Base-by-base conservation (phyloP, 495 filamentous ascomycete species). In the Chaetomium fimeti region DNA sequence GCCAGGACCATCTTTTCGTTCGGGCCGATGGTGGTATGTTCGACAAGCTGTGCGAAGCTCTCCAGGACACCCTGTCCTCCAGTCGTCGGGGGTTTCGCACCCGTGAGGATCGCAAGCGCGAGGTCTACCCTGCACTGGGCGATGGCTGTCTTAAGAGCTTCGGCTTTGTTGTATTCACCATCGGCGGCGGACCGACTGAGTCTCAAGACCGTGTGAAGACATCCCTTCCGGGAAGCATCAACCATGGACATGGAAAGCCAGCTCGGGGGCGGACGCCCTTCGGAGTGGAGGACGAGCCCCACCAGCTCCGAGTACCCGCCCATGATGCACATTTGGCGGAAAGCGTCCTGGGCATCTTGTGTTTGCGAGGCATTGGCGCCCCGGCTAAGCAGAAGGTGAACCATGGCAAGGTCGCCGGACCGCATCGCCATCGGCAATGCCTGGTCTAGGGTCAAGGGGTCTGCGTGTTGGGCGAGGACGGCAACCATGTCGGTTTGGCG, bases 401-500 rank as follows among this genome's bases (percentile, higher is more conserved):
- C 63, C 27, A 83, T 76, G 6, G 42, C 66, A 12, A 65, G 40
- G 57, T 80, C 76, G 15, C 68, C 64, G 20, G 72, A 70, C n/a
- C 73, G 75, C 1, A 83, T 71, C 3, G 80, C 79, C 15, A 71
- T 55, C 0, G 77, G 76, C 51, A 83, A 66, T 15, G 77, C 72
- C 0, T 67, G 64, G 61, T 81, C 74, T 52, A 82, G 69, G 28
- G 74, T 73, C 27, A 75, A 22, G 12, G 71, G 63, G 62, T 82
- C 79, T 29, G 79, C 78, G 45, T 80, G 72, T 9, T 74, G 75
- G 22, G 77, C 69, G 32, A 83, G 67, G 16, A 83, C 72, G 45
- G 79, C 73, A 36, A 83, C 71, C 80, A 83, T 83, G 43, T 83
- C 79, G 25, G 65, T 42, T 20, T 82, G 79, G 1, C 69, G 72